Evolutionary conservation across 768 basidiomycete species (phyloP), one percentile per base, ranked within the genome.

Genomic region (Xerocomellus intermedius): DNA sequence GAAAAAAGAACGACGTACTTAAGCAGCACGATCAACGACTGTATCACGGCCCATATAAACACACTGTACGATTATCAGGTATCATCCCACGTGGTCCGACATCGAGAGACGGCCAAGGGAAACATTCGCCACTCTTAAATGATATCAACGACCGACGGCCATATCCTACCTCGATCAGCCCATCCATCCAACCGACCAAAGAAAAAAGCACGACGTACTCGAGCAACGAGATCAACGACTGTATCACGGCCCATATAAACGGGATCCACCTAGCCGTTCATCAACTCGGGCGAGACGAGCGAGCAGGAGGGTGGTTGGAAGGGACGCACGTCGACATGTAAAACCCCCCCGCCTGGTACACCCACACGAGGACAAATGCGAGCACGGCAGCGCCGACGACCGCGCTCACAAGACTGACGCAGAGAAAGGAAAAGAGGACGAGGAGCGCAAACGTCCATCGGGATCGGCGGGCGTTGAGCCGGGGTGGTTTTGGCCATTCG

Each of bases 61-160:
- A 33, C 13, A 14, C 32, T 24, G 50, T 32, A 51, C 14, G 17
- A 37, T 37, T n/a, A 42, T 5, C 41, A 22, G 16, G 30, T 30
- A 30, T 30, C 30, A 10, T 30, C 30, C 30, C 30, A 33, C 32
- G 32, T 32, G 4, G 30, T 33, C 32, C 32, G 32, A 12, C 30
- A 10, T 32, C 30, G 12, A 30, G 32, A 1, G 32, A 32, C 32
- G 32, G 9, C 32, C 12, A 14, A 12, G 32, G 30, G 30, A 30
- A 30, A 10, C 30, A 30, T 30, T 5, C 26, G 10, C 13, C 32
- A 33, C 32, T 1, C 32, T 21, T 19, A 77, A 19, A 77, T 73
- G 47, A 76, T 71, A 30, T 77, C 75, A 22, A 78, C 67, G 32
- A 77, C 61, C 19, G 75, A 70, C 13, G 76, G 76, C 76, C 77